Evolutionary conservation across 345 rosid genomes (phyloP).

Genomic region (Crucihimalaya himalaica): DNA sequence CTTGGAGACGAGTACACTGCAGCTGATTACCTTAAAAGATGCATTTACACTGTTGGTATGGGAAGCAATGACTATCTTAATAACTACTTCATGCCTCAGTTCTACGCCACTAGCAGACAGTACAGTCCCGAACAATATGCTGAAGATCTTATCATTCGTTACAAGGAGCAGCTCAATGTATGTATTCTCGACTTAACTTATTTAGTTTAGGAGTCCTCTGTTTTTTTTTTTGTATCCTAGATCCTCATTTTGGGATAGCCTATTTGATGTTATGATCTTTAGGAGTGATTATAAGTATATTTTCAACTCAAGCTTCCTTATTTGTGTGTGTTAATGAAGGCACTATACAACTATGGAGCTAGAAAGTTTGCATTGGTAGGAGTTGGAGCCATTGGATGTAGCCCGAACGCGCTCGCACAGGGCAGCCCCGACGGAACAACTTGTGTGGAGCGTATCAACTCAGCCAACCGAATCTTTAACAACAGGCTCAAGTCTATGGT

Average conservation of each 20-base stretch:
- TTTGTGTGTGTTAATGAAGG: conserved; percentile 38
- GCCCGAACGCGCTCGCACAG: conserved; percentile 72
- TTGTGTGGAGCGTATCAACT: conserved; percentile 59
- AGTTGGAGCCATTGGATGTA: conserved; percentile 85
- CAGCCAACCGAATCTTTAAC: conserved; percentile 73
- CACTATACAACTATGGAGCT: conserved; percentile 69
- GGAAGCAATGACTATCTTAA: conserved; percentile 97
- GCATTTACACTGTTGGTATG: conserved; percentile 71
- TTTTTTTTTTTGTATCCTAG: neutral
- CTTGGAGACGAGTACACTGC: conserved; percentile 64
- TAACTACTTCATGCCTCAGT: conserved; percentile 83
- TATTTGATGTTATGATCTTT: conserved; percentile 7
- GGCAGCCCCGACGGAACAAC: conserved; percentile 67
- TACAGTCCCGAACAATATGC: conserved; percentile 65
- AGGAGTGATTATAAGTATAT: neutral
- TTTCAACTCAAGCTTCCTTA: neutral
- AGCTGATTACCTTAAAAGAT: conserved; percentile 56
- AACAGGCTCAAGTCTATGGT: conserved; percentile 67
- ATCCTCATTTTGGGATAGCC: neutral
- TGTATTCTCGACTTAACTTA: neutral
- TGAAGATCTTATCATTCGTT: conserved; percentile 55
- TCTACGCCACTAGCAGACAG: conserved; percentile 54
- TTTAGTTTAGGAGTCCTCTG: conserved; percentile 13
- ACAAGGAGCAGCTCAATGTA: conserved; percentile 63
- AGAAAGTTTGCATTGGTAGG: conserved; percentile 82